Evolutionary conservation across 345 rosid species (phyloP).

Genomic region (Rhodamnia rubescens): DNA sequence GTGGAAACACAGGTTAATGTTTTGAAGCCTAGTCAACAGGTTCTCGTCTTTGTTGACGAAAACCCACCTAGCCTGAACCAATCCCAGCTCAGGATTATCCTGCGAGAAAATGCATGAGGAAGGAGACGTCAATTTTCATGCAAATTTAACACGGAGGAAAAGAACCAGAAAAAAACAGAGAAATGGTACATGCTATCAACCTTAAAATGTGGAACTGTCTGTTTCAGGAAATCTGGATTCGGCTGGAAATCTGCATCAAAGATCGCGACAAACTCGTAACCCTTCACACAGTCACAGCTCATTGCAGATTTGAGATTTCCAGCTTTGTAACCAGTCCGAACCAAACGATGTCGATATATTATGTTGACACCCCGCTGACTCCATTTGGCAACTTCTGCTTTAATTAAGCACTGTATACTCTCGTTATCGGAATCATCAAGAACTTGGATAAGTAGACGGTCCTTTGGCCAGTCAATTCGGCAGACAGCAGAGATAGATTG

Average conservation of each 20-base stretch:
- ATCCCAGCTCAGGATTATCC: slow-evolving; percentile 13
- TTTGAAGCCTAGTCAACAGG: slow-evolving; percentile 10
- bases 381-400: slow-evolving; percentile 12
- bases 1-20: slow-evolving; percentile 13
- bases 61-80: slow-evolving; percentile 13
- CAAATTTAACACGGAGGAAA: neutral
- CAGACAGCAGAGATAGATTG: slow-evolving; percentile 18
- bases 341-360: slow-evolving; percentile 10
- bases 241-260: slow-evolving; percentile 20
- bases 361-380: slow-evolving; percentile 12
- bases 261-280: slow-evolving; percentile 15
- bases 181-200: neutral
- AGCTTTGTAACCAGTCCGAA: slow-evolving; percentile 18
- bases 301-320: slow-evolving; percentile 24
- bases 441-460: slow-evolving; percentile 12
- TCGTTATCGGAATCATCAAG: slow-evolving; percentile 13
- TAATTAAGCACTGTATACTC: slow-evolving; percentile 7
- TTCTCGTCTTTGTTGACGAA: slow-evolving; percentile 11
- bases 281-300: slow-evolving; percentile 9
- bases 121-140: neutral
- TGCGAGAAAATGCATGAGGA: neutral
- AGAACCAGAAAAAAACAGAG: neutral
- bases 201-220: slow-evolving; percentile 17
- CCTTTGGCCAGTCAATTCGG: slow-evolving; percentile 17
- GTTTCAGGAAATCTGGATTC: slow-evolving; percentile 14